Base-by-base conservation (phyloP, 331 rosid species). In the Acacia concinna region DNA sequence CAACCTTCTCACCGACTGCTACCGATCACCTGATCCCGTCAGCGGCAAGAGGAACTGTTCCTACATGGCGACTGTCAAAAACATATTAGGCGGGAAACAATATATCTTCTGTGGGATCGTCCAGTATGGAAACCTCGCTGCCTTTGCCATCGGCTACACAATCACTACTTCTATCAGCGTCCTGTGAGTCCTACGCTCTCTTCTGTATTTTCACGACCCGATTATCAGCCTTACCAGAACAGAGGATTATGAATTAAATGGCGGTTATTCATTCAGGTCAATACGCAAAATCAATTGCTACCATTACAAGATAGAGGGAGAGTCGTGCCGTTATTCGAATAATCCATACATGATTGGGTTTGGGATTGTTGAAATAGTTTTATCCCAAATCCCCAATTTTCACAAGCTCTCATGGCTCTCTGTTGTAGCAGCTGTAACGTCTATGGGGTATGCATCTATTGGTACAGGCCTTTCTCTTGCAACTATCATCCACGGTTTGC, bases 371-470 rank as follows among this genome's bases (percentile, higher is more conserved):
- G 83, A 91, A 79, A 76, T 88, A 0, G 21, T 89, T 10, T 76
- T 89, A 57, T 91, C 97, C n/a, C 97, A 89, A 73, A 86, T 89
- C 52, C 86, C 89, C 4, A 83, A 66, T 66, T 89, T 91, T 73
- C 86, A 82, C 83, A 81, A 89, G 38, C 73, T 86, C 30, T 56
- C 87, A 27, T 85, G 86, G 88, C 89, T 89, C 71, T 88, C 94
- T 37, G 69, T 82, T 51, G 0, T 88, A 34, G 94, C 97, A 23
- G 87, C 93, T 30, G 8, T 40, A 21, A 89, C 82, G 84, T 89
- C 96, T 15, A 84, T 91, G 52, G 93, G 89, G 5, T 91, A 91
- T 32, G 83, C 93, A 30, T 56, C 30, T 14, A 84, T 84, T 30
- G 90, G 90, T 2, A 40, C 84, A 15, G 90, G 86, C 75, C 93